These are phyloP conservation scores for Aspergillus heteromorphus DNA, from an alignment of 495 filamentous ascomycete species.

Conservation along the genomic window DNA sequence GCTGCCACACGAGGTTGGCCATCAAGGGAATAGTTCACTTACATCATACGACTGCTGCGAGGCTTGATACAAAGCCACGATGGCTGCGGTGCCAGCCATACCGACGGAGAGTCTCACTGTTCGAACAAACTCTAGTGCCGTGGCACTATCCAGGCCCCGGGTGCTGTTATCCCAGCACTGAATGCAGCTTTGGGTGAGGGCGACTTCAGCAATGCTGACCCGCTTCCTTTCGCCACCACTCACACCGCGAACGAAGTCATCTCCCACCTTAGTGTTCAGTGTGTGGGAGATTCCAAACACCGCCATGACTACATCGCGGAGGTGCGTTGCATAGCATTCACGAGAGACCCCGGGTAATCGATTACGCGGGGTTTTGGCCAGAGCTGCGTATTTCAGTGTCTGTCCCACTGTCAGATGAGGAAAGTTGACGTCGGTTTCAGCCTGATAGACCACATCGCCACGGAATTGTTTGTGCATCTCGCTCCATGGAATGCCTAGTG, in stretches of 20 bases:
- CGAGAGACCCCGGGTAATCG: constrained; percentile 34
- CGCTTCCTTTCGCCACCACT: constrained; percentile 40
- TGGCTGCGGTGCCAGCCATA: constrained; percentile 60
- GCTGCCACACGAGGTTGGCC: too few relatives aligned
- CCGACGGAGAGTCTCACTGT: constrained; percentile 64
- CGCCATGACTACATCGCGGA: constrained; percentile 52
- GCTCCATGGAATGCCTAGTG: neutral
- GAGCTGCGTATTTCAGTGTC: constrained; percentile 53
- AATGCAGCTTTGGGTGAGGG: constrained; percentile 60
- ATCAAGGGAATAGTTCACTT: too few relatives aligned
- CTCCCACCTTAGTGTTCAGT: constrained; percentile 48
- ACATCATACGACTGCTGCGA: constrained; percentile 68
- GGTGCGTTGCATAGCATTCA: constrained; percentile 39
- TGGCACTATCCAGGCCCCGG: constrained; percentile 73
- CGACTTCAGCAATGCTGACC: constrained; percentile 35
- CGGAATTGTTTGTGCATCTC: constrained; percentile 55
- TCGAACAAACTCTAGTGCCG: constrained; percentile 64
- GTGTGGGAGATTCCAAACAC: constrained; percentile 48
- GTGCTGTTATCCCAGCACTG: constrained; percentile 80
- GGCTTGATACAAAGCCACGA: constrained; percentile 75
- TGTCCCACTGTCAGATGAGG: constrained; percentile 56
- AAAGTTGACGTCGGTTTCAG: constrained; percentile 48
- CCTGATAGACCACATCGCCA: constrained; percentile 48
- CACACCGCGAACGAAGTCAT: constrained; percentile 71
- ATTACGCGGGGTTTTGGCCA: constrained; percentile 36